phyloP scores from a whole-genome alignment of 1,139 yeast genomes.

The Hyphopichia fennica region DNA sequence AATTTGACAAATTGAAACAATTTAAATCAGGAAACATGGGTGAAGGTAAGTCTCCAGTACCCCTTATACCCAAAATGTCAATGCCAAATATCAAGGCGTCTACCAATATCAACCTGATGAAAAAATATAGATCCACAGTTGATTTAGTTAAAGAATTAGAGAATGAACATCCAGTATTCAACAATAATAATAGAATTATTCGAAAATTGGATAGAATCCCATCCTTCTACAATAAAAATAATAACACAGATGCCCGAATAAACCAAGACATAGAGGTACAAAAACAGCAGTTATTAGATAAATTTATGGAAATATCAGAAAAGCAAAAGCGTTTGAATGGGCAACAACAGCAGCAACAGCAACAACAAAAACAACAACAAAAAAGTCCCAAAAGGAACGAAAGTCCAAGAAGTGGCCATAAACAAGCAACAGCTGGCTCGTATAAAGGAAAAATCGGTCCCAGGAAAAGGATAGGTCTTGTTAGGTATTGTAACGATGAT shows the following conservation, averaged over 20 bases:
- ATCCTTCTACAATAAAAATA: constrained; percentile 31
- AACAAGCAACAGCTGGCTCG: too few relatives aligned
- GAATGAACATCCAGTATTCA: constrained; percentile 26
- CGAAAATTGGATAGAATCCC: constrained; percentile 44
- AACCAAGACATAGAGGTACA: constrained; percentile 19
- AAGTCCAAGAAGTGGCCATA: background rate
- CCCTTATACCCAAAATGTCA: constrained; percentile 17
- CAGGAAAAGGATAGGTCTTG: constrained; percentile 29
- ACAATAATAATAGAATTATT: constrained; percentile 34
- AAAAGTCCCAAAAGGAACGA: constrained; percentile 4
- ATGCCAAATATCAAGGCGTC: constrained; percentile 25
- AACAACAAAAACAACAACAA: constrained; percentile 7
- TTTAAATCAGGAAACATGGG: background rate
- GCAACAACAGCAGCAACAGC: background rate
- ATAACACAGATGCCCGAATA: constrained; percentile 12
- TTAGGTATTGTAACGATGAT: constrained; percentile 29
- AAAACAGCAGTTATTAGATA: constrained; percentile 25
- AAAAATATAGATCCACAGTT: constrained; percentile 35
- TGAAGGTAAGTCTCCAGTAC: background rate
- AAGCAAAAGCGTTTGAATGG: constrained; percentile 13
- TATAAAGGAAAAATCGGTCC: constrained; percentile 1
- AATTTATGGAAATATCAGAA: constrained; percentile 28
- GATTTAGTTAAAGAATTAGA: constrained; percentile 18
- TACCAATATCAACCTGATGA: constrained; percentile 9
- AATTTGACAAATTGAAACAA: constrained; percentile 12